Conservation (phyloP, 225 moss, liverwort and hornwort species). For the Marchantia polymorpha region DNA sequence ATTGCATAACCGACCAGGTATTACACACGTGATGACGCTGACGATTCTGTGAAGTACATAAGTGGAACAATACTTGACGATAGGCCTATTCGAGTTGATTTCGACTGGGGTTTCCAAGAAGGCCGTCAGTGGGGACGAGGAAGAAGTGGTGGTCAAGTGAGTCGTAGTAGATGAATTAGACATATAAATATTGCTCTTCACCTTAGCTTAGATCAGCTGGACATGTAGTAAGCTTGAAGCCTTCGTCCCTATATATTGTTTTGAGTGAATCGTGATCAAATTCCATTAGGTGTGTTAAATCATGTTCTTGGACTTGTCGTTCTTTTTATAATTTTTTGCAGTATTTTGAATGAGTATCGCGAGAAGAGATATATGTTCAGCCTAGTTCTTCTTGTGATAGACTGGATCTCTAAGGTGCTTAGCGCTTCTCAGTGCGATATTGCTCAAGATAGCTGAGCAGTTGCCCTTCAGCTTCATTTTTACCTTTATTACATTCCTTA, state of each 20-base stretch:
- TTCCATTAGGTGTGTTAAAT: no score
- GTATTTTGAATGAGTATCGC: no score
- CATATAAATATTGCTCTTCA: no score
- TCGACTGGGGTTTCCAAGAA: slow-evolving; percentile 99
- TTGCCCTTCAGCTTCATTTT: neutral
- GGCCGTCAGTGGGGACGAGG: slow-evolving; percentile 99
- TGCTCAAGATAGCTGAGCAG: neutral
- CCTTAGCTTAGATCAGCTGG: no score
- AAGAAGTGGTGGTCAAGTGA: slow-evolving; percentile 95
- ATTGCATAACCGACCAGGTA: slow-evolving; percentile 41
- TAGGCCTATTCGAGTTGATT: slow-evolving; percentile 96
- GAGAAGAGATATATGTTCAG: no score
- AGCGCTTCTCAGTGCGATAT: neutral
- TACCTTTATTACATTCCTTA: neutral
- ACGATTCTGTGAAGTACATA: slow-evolving; percentile 94
- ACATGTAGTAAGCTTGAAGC: no score
- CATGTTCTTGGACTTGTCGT: no score
- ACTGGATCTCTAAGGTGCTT: no score
- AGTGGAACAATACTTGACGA: slow-evolving; percentile 98
- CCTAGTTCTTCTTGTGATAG: no score
- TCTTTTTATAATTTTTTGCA: no score
- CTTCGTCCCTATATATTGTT: no score
- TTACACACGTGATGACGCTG: slow-evolving; percentile 90
- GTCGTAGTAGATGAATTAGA: neutral
- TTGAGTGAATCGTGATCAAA: no score